These are phyloP conservation scores for Pichia cactophila DNA, from an alignment of 1,139 yeast species.

Conservation along the genomic window DNA sequence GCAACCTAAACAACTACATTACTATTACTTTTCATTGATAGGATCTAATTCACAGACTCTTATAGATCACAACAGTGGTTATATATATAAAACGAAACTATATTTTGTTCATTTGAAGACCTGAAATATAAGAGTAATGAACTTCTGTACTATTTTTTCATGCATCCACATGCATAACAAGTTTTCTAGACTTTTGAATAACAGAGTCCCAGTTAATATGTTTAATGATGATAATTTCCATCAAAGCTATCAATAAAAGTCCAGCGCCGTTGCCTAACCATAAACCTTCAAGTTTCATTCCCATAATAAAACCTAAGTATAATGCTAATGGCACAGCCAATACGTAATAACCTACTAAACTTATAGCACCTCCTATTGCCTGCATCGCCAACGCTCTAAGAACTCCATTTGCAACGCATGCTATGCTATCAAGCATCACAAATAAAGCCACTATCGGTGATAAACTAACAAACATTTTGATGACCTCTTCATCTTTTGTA, in stretches of 20 bases:
- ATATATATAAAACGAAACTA: too few relatives aligned
- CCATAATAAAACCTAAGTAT: constrained; percentile 47
- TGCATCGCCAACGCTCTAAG: constrained; percentile 85
- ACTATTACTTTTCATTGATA: too few relatives aligned
- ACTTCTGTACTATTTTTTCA: not conserved
- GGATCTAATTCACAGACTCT: too few relatives aligned
- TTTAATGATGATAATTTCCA: constrained; percentile 46
- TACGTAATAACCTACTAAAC: constrained; percentile 65
- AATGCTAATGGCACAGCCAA: constrained; percentile 68
- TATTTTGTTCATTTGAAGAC: too few relatives aligned
- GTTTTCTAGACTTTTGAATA: constrained; percentile 23
- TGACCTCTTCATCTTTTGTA: constrained; percentile 63
- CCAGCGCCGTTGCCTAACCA: constrained; percentile 90
- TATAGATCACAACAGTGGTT: too few relatives aligned
- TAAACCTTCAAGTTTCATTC: constrained; percentile 56
- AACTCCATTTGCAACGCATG: constrained; percentile 79
- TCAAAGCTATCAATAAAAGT: constrained; percentile 56
- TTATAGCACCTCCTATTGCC: constrained; percentile 72
- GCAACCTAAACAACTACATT: not conserved
- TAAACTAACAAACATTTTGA: constrained; percentile 38
- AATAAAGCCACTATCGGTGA: constrained; percentile 69
- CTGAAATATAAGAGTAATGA: too few relatives aligned
- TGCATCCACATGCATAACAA: constrained; percentile 3
- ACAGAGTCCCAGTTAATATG: constrained; percentile 50
- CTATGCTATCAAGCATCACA: constrained; percentile 73